Evolutionary conservation across 257 asterid genomes (phyloP).

Genomic region (Ehretia macrophylla): DNA sequence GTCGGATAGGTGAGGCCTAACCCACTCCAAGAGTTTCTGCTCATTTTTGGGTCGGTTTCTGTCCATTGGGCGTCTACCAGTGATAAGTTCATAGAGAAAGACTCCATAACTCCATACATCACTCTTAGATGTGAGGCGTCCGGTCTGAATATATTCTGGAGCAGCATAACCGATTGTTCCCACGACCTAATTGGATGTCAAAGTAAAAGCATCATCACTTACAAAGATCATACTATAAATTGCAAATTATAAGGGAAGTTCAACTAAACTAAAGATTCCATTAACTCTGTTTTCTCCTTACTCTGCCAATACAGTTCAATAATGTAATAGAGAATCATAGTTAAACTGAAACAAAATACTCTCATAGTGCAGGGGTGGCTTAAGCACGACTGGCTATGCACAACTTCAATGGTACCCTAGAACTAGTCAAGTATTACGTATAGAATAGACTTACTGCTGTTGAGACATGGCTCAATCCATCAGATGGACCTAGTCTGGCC

Average conservation of each 20-base stretch:
- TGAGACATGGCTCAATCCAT: conserved; percentile 79
- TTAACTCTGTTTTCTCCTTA: too few relatives aligned
- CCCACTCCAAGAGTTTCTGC: conserved; percentile 85
- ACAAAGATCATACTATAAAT: neutral
- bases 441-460: conserved; percentile 71
- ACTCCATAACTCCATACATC: conserved; percentile 96
- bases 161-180: conserved; percentile 97
- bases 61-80: conserved; percentile 83
- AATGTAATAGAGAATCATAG: too few relatives aligned
- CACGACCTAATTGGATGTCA: conserved; percentile 49
- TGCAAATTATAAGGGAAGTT: neutral
- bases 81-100: conserved; percentile 86
- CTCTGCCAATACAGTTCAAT: too few relatives aligned
- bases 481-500: conserved; percentile 81
- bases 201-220: neutral
- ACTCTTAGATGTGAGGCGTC: conserved; percentile 81
- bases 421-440: too few relatives aligned
- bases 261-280: too few relatives aligned
- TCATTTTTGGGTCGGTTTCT: conserved; percentile 74
- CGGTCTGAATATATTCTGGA: conserved; percentile 88
- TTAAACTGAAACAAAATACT: too few relatives aligned
- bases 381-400: too few relatives aligned
- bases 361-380: too few relatives aligned
- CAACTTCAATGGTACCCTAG: too few relatives aligned
- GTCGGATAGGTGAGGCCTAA: conserved; percentile 70